Percentiles rank a stretch among this genome's conserved stretches.
These are phyloP conservation scores for Hypoxylon perforatum DNA, from an alignment of 495 filamentous ascomycete genomes.

Conservation along the genomic window DNA sequence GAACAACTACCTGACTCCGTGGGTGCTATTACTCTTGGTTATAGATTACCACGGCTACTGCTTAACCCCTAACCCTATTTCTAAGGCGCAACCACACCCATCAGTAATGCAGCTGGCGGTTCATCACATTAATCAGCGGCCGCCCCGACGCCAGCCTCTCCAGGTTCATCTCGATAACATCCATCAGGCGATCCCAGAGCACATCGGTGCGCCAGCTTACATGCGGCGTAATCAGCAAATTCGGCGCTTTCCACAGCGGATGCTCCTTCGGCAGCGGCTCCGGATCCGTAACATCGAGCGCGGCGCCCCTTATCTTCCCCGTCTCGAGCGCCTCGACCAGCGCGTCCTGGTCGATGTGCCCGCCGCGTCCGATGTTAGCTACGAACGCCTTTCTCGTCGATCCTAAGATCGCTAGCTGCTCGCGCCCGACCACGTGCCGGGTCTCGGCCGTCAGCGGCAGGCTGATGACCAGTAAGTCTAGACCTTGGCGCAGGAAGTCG, in stretches of 20 bases:
- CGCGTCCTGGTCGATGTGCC: slow-evolving; percentile 74
- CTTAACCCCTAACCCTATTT: no score
- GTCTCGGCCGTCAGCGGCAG: slow-evolving; percentile 78
- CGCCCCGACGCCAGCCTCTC: slow-evolving; percentile 41
- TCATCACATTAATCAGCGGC: slow-evolving; percentile 49
- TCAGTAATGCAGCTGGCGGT: slow-evolving; percentile 47
- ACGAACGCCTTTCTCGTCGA: slow-evolving; percentile 66
- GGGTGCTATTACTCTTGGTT: no score
- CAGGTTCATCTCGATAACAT: slow-evolving; percentile 58
- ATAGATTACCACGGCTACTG: no score
- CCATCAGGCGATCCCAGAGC: slow-evolving; percentile 69
- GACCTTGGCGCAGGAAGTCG: slow-evolving; percentile 71
- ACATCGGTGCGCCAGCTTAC: slow-evolving; percentile 69
- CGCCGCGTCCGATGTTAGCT: slow-evolving; percentile 79
- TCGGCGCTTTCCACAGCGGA: slow-evolving; percentile 75
- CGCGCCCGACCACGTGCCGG: slow-evolving; percentile 65
- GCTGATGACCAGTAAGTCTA: slow-evolving; percentile 77
- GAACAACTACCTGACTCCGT: no score
- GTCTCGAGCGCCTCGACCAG: slow-evolving; percentile 70
- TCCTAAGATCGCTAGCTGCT: slow-evolving; percentile 74
- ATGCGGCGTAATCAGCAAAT: slow-evolving; percentile 82
- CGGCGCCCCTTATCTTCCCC: slow-evolving; percentile 71
- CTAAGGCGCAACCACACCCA: no score
- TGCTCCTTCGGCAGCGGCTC: slow-evolving; percentile 80
- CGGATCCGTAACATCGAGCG: slow-evolving; percentile 86